Evolutionary conservation across 768 basidiomycete genomes (phyloP), one percentile per base, ranked within the genome.

Genomic region (Boletus sp.): DNA sequence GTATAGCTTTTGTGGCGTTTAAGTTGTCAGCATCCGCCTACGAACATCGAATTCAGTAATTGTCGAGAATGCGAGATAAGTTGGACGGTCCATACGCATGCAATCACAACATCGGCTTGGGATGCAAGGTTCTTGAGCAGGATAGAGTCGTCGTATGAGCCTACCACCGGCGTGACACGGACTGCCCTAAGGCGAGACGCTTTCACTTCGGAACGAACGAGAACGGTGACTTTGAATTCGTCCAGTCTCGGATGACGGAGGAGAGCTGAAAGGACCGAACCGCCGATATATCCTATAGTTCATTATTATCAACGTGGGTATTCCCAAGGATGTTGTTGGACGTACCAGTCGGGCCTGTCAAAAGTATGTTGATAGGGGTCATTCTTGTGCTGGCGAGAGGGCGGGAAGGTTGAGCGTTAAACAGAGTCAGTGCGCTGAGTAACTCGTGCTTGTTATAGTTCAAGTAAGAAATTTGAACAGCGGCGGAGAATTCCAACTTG

Each of bases 211-310:
- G 75, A 75, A 50, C 81, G 77, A 6, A 82, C 77, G 18, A 84
- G 76, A 24, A 70, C 71, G 1, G 77, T 80, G 55, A 79, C 76
- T 2, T 76, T 64, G 63, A 82, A 79, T 11, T 71, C 72, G 52
- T 75, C 69, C 1, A 73, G 63, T 28, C 71, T 71, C 11, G 77
- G 73, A 59, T 83, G 79, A 28, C 69, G 65, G 52, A 85, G 71
- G 12, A 85, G 71, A 36, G 73, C 76, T 2, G 73, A 57, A 5
- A 85, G 74, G 29, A 83, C 80, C 2, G 80, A 76, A 24, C 83
- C 84, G 1, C 83, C 82, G 45, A 84, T 80, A 66, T 84, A 86
- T 7, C 83, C 83, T 81, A 33, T 14, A 15, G 32, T 29, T 4
- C 14, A 28, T 3, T 10, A 29, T 33, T 18, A 30, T 44, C 15